These are phyloP conservation scores for Eucalyptus erythrocorys DNA, from an alignment of 345 rosid species.

Conservation along the genomic window DNA sequence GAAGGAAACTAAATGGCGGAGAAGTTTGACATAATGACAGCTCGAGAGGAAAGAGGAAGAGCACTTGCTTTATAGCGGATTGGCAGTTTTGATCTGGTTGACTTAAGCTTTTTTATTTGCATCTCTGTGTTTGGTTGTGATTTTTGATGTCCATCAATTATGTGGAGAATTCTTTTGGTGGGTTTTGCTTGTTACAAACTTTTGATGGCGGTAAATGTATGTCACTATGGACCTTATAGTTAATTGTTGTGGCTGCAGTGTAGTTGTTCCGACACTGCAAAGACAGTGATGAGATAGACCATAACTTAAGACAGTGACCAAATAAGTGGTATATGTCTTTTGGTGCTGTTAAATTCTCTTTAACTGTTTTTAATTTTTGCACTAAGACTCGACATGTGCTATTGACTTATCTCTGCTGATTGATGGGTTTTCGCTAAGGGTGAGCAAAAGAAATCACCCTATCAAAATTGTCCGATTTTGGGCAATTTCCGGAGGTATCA, in stretches of 20 bases:
- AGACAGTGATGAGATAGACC: not conserved
- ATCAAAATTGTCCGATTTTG: not conserved
- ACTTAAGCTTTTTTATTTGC: not conserved
- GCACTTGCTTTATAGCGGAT: not conserved
- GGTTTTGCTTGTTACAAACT: not conserved
- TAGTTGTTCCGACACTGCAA: not conserved
- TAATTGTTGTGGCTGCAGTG: not conserved
- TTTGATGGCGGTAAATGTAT: not conserved
- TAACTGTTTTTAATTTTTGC: not conserved
- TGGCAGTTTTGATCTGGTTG: not conserved
- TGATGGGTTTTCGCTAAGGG: not conserved
- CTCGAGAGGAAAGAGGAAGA: not conserved
- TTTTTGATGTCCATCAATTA: not conserved
- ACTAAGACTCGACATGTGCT: not conserved
- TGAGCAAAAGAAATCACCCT: not conserved
- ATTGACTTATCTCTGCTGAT: not conserved
- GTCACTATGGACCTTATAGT: not conserved
- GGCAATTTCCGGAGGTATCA: not conserved
- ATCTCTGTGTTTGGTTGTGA: not conserved
- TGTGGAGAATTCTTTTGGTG: not conserved
- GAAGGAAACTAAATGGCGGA: not conserved
- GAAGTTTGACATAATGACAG: not conserved
- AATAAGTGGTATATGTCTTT: not conserved
- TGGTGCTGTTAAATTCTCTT: not conserved
- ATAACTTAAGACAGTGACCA: not conserved